These are phyloP conservation scores for Neurospora intermedia DNA, from an alignment of 495 filamentous ascomycete species.

Conservation along the genomic window DNA sequence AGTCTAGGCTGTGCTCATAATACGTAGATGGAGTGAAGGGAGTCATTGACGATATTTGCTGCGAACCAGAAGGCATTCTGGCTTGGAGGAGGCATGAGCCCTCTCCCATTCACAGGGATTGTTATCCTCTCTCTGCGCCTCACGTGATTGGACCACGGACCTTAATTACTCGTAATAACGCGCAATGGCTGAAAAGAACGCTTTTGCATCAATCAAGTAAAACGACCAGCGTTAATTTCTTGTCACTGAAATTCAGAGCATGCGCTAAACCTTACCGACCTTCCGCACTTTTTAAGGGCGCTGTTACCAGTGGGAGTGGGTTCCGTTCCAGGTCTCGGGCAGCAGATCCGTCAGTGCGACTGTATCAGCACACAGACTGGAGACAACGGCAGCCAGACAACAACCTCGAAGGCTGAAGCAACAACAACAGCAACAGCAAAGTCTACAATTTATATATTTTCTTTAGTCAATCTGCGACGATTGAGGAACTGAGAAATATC, in stretches of 20 bases:
- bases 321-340: not conserved
- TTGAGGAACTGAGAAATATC: not conserved
- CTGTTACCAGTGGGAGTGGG: not conserved
- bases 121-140: not conserved
- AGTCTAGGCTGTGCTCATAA: not conserved
- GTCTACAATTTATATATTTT: not conserved
- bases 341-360: not conserved
- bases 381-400: not conserved
- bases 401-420: not conserved
- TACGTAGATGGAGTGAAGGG: not conserved
- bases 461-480: not conserved
- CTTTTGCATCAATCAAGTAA: not conserved
- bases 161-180: not conserved
- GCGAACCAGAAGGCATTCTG: constrained; percentile 9
- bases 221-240: not conserved
- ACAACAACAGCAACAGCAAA: not conserved
- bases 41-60: not conserved
- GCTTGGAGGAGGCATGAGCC: not conserved
- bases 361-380: not conserved
- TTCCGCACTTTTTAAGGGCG: not conserved
- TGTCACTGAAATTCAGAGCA: not conserved
- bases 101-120: constrained; percentile 1
- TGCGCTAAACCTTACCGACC: not conserved
- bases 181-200: not conserved
- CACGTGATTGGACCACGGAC: constrained; percentile 7